Evolutionary conservation across 2,329 filamentous ascomycete species (phyloP), one percentile per base, ranked within the genome.

Genomic region (Monilinia polystroma): DNA sequence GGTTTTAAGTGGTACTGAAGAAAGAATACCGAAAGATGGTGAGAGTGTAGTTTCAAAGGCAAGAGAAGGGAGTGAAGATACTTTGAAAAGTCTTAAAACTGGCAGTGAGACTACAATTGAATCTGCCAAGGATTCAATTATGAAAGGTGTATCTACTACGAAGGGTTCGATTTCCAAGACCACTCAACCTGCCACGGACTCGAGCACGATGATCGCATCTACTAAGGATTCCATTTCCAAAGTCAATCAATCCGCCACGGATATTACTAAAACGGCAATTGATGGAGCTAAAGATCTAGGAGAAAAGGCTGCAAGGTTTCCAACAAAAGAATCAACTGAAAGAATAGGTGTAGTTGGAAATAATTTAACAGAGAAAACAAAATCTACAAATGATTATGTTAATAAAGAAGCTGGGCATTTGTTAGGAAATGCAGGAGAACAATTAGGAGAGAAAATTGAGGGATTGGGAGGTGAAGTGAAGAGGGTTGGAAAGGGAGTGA

Each of bases 1-100:
- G 53, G 70, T 82, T 0, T 72, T 79, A 12, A 73, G 76, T 5
- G 75, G 76, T 43, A 78, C 80, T 4, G 68, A 69, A 18, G 69
- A 72, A 26, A 68, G 62, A 14, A 60, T 70, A 20, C 70, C 68
- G 12, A 67, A 68, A 12, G 54, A 67, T 47, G 35, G 66, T 47
- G 20, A 69, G 55, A 14, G 59, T 68, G 20, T 64, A 64, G 29
- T 66, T 67, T 55, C 68, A 70, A 54, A 70, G 71, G 41, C 69
- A 66, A n/a, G 70, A 70, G 38, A 70, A 73, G 59, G 70, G 66
- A 23, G 72, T 63, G 8, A 55, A n/a, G 68, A 68, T 29, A 70
- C 68, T 1, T 38, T 70, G 18, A 66, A 64, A 7, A 35, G 26
- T 3, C 32, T 49, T 16, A 49, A 53, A 29, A 43, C 38, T 4